Conservation (phyloP, 2,329 filamentous ascomycete genomes). For the Pseudogymnoascus pannorum region DNA sequence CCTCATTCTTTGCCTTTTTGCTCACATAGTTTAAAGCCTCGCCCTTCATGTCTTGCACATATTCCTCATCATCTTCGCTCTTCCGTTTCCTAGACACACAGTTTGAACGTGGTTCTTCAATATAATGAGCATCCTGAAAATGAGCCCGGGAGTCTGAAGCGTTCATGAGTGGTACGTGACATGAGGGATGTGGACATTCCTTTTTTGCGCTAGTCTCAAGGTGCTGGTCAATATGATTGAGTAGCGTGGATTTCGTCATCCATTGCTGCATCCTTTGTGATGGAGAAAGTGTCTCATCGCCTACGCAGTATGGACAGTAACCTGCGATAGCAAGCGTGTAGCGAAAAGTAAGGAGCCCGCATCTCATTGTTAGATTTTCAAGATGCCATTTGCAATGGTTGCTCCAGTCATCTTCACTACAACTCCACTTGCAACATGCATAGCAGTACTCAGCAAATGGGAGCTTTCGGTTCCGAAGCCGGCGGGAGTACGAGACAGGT, state of each 20-base stretch:
- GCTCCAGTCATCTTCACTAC: conserved; percentile 3
- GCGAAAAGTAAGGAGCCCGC: conserved; percentile 9
- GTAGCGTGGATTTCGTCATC: background rate
- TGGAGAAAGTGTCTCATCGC: background rate
- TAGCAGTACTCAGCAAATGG: too few relatives aligned
- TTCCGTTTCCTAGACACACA: background rate
- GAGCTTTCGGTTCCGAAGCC: too few relatives aligned
- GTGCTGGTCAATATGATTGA: background rate
- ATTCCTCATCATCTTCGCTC: background rate
- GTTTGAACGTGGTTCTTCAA: background rate
- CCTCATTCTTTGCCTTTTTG: background rate
- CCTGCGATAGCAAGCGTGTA: conserved; percentile 13
- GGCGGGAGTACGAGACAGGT: too few relatives aligned
- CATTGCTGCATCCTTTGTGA: too few relatives aligned
- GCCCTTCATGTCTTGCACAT: background rate
- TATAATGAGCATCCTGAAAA: conserved; percentile 1
- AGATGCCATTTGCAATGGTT: conserved; percentile 9
- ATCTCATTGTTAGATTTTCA: conserved; percentile 9
- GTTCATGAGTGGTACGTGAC: too few relatives aligned
- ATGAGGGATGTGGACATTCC: too few relatives aligned
- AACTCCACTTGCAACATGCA: too few relatives aligned
- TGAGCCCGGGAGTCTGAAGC: background rate
- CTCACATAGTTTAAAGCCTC: background rate
- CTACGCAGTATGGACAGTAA: conserved; percentile 2
- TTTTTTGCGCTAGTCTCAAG: background rate